phyloP scores from a whole-genome alignment of 2,329 filamentous ascomycete species.

The Colletotrichum costaricense region DNA sequence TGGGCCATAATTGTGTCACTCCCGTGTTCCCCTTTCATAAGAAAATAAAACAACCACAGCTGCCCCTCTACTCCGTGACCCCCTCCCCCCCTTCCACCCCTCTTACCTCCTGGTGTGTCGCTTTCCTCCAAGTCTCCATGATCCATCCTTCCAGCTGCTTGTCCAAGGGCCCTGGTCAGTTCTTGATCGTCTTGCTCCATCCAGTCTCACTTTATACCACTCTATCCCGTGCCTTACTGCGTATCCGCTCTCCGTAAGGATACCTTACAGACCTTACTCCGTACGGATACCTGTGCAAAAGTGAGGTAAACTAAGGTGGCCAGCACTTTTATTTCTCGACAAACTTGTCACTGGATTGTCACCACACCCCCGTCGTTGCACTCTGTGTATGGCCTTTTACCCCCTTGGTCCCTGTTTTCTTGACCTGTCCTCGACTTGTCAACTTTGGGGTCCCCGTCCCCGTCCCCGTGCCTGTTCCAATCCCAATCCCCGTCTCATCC shows the following conservation, averaged over 20 bases:
- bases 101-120: not conserved
- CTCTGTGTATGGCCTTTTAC: not conserved
- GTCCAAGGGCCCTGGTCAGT: conserved; percentile 26
- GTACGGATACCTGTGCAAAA: too few species aligned
- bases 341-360: conserved; percentile 33
- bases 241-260: conserved; percentile 4
- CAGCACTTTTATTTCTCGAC: not conserved
- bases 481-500: too few species aligned
- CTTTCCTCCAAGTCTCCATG: conserved; percentile 4
- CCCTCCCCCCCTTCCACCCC: not conserved
- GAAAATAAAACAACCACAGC: conserved; percentile 29
- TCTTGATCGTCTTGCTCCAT: conserved; percentile 20
- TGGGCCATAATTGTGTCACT: conserved; percentile 34
- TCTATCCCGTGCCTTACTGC: too few species aligned
- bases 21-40: conserved; percentile 36
- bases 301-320: too few species aligned
- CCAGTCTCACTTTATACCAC: conserved; percentile 10
- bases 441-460: not conserved
- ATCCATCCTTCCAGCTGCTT: conserved; percentile 20
- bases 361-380: conserved; percentile 15
- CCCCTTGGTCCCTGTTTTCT: not conserved
- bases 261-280: too few species aligned
- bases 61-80: conserved; percentile 15
- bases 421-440: conserved; percentile 1
- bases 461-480: not conserved